These are phyloP conservation scores for Parathielavia hyrcaniae DNA, from an alignment of 495 filamentous ascomycete species.

Conservation along the genomic window DNA sequence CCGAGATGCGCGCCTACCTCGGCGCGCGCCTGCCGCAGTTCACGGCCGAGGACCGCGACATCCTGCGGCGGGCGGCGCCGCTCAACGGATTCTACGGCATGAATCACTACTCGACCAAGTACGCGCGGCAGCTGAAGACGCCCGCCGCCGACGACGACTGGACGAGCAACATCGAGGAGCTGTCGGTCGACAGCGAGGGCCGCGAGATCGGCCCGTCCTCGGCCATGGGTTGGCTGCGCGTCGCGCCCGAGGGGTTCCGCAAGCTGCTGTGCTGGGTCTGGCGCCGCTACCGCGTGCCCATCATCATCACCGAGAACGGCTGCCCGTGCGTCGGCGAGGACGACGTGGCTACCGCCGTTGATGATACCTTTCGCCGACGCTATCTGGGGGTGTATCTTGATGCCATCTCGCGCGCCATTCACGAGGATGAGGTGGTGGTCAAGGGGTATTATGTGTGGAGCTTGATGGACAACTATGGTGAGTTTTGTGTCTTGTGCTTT, in stretches of 20 bases:
- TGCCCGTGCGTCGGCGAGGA: conserved; percentile 41
- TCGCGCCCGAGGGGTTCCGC: conserved; percentile 38
- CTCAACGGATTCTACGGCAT: conserved; percentile 45
- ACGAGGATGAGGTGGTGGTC: not conserved
- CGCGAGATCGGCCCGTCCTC: conserved; percentile 43
- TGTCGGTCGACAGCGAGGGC: conserved; percentile 41
- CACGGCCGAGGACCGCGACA: conserved; percentile 37
- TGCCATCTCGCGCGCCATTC: conserved; percentile 1
- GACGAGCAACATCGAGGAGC: conserved; percentile 41
- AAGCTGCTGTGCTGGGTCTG: conserved; percentile 44
- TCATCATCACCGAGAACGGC: conserved; percentile 47
- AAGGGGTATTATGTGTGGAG: conserved; percentile 7
- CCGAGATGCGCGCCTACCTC: conserved; percentile 42
- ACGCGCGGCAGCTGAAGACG: conserved; percentile 36
- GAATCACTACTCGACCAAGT: conserved; percentile 47
- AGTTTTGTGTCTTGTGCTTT: not conserved
- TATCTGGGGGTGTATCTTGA: conserved; percentile 3
- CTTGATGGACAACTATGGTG: conserved; percentile 7
- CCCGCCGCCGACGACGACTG: conserved; percentile 41
- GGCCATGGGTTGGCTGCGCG: conserved; percentile 42
- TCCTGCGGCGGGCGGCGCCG: conserved; percentile 39
- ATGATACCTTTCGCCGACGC: not conserved
- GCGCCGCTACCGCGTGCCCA: conserved; percentile 39
- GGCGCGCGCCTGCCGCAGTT: conserved; percentile 42
- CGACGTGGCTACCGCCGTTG: conserved; percentile 29